Base-by-base conservation (phyloP, 768 basidiomycete genomes). In the Russula virescens region DNA sequence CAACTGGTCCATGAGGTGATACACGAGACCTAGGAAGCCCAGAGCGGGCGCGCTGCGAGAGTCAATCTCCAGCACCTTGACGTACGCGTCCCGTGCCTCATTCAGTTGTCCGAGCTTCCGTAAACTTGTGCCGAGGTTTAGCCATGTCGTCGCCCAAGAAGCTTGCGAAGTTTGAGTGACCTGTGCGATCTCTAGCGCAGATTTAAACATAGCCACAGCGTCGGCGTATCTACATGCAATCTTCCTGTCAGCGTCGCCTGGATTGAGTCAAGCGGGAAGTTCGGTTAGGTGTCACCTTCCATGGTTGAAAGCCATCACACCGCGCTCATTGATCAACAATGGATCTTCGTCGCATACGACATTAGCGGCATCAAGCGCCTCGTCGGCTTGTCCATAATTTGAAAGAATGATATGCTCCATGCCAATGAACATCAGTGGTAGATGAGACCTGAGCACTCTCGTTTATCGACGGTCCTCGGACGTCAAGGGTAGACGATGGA, bases 401-500 rank as follows among this genome's bases (percentile, higher is more conserved):
- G 88, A 89, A 8, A 99, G 79, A 70, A 88, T 87, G 42, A 99
- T 91, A 68, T 98, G 91, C 73, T 99, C 96, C 95, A 98, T 98
- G 7, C 96, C 97, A 50, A 98, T 92, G 71, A 94, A 98, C 75
- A 95, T 84, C 48, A 97, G 78, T 1, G 97, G 95, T 5, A 99
- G 76, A 75, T 99, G 96, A 3, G 94, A 94, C n/a, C 95, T 96
- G 69, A 23, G n/a, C 23, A 19, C 43, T 13, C 25, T n/a, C 43
- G 28, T 46, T 18, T 45, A 31, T 61, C 35, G 49, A 23, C 35
- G 46, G 26, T 19, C 23, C 51, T 5, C 3, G 11, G n/a, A 34
- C n/a, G n/a, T 57, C 70, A n/a, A 19, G 31, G 18, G 31, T 19
- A 28, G 47, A 35, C n/a, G 55, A 45, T 43, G n/a, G 48, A 13